Base-by-base conservation (phyloP, 345 rosid genomes). In the Linum trigynum region DNA sequence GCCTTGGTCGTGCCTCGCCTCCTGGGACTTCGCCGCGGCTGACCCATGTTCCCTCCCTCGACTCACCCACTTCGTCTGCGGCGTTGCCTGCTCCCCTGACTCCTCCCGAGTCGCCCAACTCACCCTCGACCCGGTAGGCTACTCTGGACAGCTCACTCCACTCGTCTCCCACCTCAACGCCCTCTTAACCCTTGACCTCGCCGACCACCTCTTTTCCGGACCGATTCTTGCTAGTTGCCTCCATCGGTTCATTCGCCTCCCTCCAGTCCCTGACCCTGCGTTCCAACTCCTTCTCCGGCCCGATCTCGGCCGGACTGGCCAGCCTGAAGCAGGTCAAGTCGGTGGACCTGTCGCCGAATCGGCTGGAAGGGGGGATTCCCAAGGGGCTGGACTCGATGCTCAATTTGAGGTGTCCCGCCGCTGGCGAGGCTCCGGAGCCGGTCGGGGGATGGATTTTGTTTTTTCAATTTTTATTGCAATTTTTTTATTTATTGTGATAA, bases 81-180 rank as follows among this genome's bases (percentile, higher is more conserved):
- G 80, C 14, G 77, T 79, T 4, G 57, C 71, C 36, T 75, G 75
- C 65, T 56, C 80, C 69, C 76, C 83, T 12, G 81, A 85, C 58
- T 53, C 39, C 71, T 83, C 61, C 65, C 68, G 0, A 69, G 69
- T 50, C 14, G 16, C 65, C 48, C 68, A 82, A 67, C 79, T 92
- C 76, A 84, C 95, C 55, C 88, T 92, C 15, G 97, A 92, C 69
- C 80, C 98, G 3, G 85, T 77, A 11, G 90, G 90, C 23, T 92
- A 92, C 78, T 80, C 94, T 3, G 97, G 97, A 63, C 83, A 55
- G 53, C 88, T 92, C 74, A 81, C 79, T 38, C 96, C 97, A 0
- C 78, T 86, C 63, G 41, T 89, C 50, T 87, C 95, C 55, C 55
- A 65, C 0, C 96, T 92, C 72, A 75, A 11, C 38, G 3, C 69